Base-by-base conservation (phyloP, 2,329 filamentous ascomycete genomes). In the Talaromyces sp. region DNA sequence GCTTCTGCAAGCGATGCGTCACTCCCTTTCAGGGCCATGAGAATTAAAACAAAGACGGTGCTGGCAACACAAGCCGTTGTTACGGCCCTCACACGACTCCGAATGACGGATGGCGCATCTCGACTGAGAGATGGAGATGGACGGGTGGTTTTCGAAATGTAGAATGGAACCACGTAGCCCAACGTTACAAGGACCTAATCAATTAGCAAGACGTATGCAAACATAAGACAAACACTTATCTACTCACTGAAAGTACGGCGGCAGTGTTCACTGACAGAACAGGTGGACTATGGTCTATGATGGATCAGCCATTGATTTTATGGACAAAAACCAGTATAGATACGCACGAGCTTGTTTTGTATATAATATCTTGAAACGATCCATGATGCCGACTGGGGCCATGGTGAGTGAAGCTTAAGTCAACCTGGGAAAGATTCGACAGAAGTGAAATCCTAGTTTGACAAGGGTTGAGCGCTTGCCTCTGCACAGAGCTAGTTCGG, bases 91-190 rank as follows among this genome's bases (percentile, higher is more conserved):
- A 96, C 89, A 68, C 95, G 88, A 63, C 91, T 90, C 68, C 88
- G 88, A 78, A 99, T 98, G 58, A 96, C 92, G 11, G 89, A 88
- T 9, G 93, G 92, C 31, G 91, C 89, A 84, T 98, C 93, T 72
- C 95, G 88, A 65, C 90, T 91, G 31, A 96, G 84, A 61, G 83
- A 86, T 28, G 86, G 84, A 7, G 91, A 95, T 6, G 93, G 92
- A 59, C 93, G 86, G 5, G 93, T 96, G 21, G 86, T 83, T 3
- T 86, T 77, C 21, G 89, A 95, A 66, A 93, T 82, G 80, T 99
- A 97, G 77, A 98, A 92, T 25, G 95, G 93, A 3, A 90, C 80
- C 69, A 99, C 91, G 79, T 98, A 99, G 79, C 92, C 79, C 69
- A 92, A 76, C n/a, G 92, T 96, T 77, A 96, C 96, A 65, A 88